A percentile compares a stretch with the other conserved stretches of the same genome.
These are phyloP conservation scores for Stachybotrys elegans DNA, from an alignment of 2,329 filamentous ascomycete species.

Conservation along the genomic window DNA sequence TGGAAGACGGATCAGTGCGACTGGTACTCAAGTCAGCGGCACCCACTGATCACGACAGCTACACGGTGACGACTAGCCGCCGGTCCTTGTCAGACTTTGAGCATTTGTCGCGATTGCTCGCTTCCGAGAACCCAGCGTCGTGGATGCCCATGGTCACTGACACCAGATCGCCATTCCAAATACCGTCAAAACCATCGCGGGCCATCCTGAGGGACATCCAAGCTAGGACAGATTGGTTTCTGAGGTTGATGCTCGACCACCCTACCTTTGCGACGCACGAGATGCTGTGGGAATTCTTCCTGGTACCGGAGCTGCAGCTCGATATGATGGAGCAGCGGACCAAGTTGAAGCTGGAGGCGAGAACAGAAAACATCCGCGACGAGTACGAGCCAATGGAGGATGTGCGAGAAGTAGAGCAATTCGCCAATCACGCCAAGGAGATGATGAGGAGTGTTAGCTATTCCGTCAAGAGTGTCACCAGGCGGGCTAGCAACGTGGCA, in stretches of 20 bases:
- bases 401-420: conserved; percentile 84
- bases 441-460: conserved; percentile 81
- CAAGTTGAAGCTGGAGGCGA: conserved; percentile 76
- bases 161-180: conserved; percentile 82
- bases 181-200: conserved; percentile 86
- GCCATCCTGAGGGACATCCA: conserved; percentile 85
- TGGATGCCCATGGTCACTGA: conserved; percentile 81
- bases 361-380: conserved; percentile 79
- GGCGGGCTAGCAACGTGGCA: conserved; percentile 69
- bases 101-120: conserved; percentile 76
- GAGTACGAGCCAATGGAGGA: conserved; percentile 83
- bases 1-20: conserved; percentile 90
- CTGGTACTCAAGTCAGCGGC: conserved; percentile 92
- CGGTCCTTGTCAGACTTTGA: conserved; percentile 87
- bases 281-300: conserved; percentile 97
- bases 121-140: conserved; percentile 87
- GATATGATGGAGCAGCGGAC: conserved; percentile 88
- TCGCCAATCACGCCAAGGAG: conserved; percentile 85
- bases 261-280: conserved; percentile 94
- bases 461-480: conserved; percentile 75
- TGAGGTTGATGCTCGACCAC: conserved; percentile 80
- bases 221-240: conserved; percentile 76
- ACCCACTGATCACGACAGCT: conserved; percentile 73
- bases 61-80: conserved; percentile 91
- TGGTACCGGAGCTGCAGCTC: conserved; percentile 88